Evolutionary conservation across 2,329 filamentous ascomycete genomes (phyloP), one percentile per base, ranked within the genome.

Genomic region (Gremmenia infestans): DNA sequence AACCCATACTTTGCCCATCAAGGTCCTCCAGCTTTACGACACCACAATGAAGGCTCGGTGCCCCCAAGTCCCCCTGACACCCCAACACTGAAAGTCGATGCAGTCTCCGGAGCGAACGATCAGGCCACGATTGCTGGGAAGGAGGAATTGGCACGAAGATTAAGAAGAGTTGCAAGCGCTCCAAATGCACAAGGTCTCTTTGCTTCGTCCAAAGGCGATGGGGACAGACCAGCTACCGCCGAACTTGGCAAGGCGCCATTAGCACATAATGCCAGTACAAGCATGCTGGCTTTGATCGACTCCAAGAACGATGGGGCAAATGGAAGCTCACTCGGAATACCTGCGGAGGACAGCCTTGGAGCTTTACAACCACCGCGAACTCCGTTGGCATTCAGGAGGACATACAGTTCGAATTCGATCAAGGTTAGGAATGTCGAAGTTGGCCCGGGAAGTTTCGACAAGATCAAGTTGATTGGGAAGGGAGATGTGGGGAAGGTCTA

Each of bases 401-500:
- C 94, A 2, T 99, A 99, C 73, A 97, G 94, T 74, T 97, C 93
- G 63, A 99, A 97, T 73, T 97, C 94, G 42, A 99, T 99, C 79
- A 99, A 99, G 75, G 90, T 97, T 63, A 85, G 94, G 67, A 91
- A 96, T 71, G 94, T 99, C 48, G 94, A 99, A 74, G 94, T 99
- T 37, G 89, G 91, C 0, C 94, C 94, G 0, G 81, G 89, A 60
- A 97, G 93, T 71, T 99, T 99, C 68, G 94, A 99, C 79, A 99
- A 99, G 82, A 97, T 99, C 74, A 99, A 99, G 74, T 81, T 99
- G 74, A 97, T 99, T 69, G 94, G 94, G 55, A 99, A 99, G 77
- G 94, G 94, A 56, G 94, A 99, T 73, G 94, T 99, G 23, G 94
- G 94, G 60, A 99, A 99, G 77, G 94, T 99, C 1, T 99, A 99